A percentile compares a stretch with the other conserved stretches of the same genome.
Conservation (phyloP, 306 rosid genomes). For the Vachellia collinsii region DNA sequence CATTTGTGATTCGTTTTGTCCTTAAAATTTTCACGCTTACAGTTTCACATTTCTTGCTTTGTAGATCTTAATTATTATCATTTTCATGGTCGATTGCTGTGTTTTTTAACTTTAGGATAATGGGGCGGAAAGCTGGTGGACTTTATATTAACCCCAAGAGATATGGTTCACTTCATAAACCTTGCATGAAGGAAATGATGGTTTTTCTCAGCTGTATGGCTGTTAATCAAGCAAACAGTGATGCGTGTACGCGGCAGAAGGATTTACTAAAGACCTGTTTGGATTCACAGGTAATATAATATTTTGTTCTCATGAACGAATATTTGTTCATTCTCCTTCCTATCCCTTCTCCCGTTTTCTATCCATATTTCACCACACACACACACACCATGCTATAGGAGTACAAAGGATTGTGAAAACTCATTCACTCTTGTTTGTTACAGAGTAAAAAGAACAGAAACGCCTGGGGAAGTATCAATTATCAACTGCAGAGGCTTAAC, state of each 20-base stretch:
- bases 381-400: neutral
- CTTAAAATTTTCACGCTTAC: neutral
- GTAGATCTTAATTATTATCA: neutral
- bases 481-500: conserved; percentile 87
- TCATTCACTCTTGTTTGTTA: conserved; percentile 27
- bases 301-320: conserved; percentile 12
- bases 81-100: conserved; percentile 35
- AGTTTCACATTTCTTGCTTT: neutral
- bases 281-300: conserved; percentile 70
- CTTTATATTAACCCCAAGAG: conserved; percentile 75
- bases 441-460: conserved; percentile 72
- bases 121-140: conserved; percentile 82
- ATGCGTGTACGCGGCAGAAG: conserved; percentile 60
- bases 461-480: conserved; percentile 85
- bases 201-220: conserved; percentile 79
- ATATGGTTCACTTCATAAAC: conserved; percentile 73
- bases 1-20: neutral
- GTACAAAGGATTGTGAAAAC: conserved; percentile 1
- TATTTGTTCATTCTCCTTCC: conserved; percentile 4
- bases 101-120: conserved; percentile 41
- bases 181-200: conserved; percentile 92
- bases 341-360: neutral
- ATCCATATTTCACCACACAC: neutral
- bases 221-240: conserved; percentile 43
- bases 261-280: conserved; percentile 67